A percentile compares a stretch with the other conserved stretches of the same genome.
Evolutionary conservation across 495 filamentous ascomycete species (phyloP).

Genomic region (Schizothecium vesticola): DNA sequence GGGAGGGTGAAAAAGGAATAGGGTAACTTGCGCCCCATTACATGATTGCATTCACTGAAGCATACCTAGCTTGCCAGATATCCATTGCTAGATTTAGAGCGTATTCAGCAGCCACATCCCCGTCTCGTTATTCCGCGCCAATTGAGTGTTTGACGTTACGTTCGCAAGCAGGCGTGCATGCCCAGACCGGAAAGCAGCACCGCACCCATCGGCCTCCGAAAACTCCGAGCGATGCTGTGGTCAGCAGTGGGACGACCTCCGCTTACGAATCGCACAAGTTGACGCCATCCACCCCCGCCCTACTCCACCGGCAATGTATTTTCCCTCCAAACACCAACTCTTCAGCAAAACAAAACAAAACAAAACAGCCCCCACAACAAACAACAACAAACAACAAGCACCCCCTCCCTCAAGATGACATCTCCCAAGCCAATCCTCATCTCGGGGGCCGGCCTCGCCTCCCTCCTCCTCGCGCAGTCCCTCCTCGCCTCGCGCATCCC

Average conservation of each 20-base stretch:
- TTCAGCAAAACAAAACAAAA: background rate
- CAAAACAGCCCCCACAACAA: background rate
- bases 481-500: slow-evolving; percentile 42
- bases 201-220: background rate
- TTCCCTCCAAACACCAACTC: background rate
- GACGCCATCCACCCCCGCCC: background rate
- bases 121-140: background rate
- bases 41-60: background rate
- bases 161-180: background rate
- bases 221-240: background rate
- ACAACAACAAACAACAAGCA: background rate
- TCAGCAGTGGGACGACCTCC: background rate
- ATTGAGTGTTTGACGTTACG: background rate
- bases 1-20: background rate
- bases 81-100: too few relatives aligned
- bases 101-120: background rate
- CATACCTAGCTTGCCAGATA: background rate
- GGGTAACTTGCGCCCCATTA: background rate
- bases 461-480: slow-evolving; percentile 47
- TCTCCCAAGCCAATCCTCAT: slow-evolving; percentile 46
- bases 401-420: background rate
- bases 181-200: background rate
- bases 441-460: slow-evolving; percentile 47
- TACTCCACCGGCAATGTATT: background rate
- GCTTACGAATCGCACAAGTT: background rate